A percentile compares a stretch with the other conserved stretches of the same genome.
Conservation (phyloP, 805 yeast genomes). For the Clavispora carvajalis region DNA sequence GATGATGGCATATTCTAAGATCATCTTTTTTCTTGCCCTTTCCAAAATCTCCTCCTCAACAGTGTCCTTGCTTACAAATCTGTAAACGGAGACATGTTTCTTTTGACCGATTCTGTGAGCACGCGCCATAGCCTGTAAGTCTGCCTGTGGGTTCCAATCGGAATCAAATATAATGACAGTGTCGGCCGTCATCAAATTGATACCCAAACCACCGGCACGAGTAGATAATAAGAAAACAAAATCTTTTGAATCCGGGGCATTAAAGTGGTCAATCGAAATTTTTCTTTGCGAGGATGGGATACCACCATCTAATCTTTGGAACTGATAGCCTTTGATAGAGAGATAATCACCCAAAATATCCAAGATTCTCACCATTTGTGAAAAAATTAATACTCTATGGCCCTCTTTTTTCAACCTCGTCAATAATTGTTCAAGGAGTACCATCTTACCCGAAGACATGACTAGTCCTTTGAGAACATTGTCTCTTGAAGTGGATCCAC, state of each 20-base stretch:
- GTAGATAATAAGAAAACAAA: conserved; percentile 87
- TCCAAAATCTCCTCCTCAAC: conserved; percentile 97
- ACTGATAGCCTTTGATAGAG: conserved; percentile 77
- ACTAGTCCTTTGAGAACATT: conserved; percentile 82
- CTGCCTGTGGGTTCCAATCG: conserved; percentile 99
- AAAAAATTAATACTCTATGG: conserved; percentile 89
- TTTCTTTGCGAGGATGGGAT: conserved; percentile 91
- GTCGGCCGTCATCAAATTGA: conserved; percentile 98
- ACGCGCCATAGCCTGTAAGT: conserved; percentile 98
- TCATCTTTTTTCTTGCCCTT: conserved; percentile 96
- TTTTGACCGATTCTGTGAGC: conserved; percentile 99
- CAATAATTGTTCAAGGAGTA: conserved; percentile 80
- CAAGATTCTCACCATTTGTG: conserved; percentile 95
- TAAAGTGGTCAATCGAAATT: conserved; percentile 92
- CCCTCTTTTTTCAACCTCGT: conserved; percentile 87
- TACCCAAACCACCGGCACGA: conserved; percentile 98
- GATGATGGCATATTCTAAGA: conserved; percentile 94
- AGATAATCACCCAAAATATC: conserved; percentile 94
- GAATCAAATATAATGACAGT: conserved; percentile 97
- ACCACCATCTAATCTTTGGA: conserved; percentile 95
- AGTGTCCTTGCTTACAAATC: conserved; percentile 97
- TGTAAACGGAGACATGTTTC: conserved; percentile 93
- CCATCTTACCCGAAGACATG: conserved; percentile 99
- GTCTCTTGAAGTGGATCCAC: conserved; percentile 64
- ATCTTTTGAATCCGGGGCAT: conserved; percentile 88